Conservation (phyloP, 2,329 filamentous ascomycete species). For the Curvularia sp. region DNA sequence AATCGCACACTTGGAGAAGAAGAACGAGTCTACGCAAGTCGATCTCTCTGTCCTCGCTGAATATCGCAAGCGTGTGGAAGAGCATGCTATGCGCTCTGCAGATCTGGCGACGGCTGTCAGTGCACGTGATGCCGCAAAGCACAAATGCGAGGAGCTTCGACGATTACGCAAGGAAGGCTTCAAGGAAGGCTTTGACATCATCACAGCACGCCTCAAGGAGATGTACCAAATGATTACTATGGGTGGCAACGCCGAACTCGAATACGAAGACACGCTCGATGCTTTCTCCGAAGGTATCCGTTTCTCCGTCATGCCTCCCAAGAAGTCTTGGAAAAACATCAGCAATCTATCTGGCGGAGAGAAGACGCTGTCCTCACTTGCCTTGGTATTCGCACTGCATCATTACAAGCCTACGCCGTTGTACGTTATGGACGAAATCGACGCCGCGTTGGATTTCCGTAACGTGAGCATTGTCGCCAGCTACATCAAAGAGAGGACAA, state of each 20-base stretch:
- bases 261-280: slow-evolving; percentile 94
- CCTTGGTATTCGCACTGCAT: slow-evolving; percentile 96
- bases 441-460: slow-evolving; percentile 95
- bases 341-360: slow-evolving; percentile 94
- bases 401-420: slow-evolving; percentile 97
- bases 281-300: slow-evolving; percentile 96
- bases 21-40: slow-evolving; percentile 83
- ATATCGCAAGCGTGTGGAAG: slow-evolving; percentile 84
- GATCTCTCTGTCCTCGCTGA: slow-evolving; percentile 87
- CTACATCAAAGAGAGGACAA: slow-evolving; percentile 98
- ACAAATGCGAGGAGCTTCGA: slow-evolving; percentile 88
- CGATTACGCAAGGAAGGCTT: slow-evolving; percentile 91
- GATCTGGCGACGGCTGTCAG: slow-evolving; percentile 81
- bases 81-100: slow-evolving; percentile 79
- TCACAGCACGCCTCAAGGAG: slow-evolving; percentile 93
- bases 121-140: slow-evolving; percentile 85
- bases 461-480: slow-evolving; percentile 98
- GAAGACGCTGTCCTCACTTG: slow-evolving; percentile 92
- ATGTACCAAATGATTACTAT: slow-evolving; percentile 99
- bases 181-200: slow-evolving; percentile 96
- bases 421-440: slow-evolving; percentile 99
- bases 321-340: slow-evolving; percentile 99
- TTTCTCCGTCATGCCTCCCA: slow-evolving; percentile 98
- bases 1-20: slow-evolving; percentile 72
- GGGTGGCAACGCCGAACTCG: slow-evolving; percentile 96